Evolutionary conservation across 2,329 filamentous ascomycete genomes (phyloP).

Genomic region (Ophiostoma fasciatum): DNA sequence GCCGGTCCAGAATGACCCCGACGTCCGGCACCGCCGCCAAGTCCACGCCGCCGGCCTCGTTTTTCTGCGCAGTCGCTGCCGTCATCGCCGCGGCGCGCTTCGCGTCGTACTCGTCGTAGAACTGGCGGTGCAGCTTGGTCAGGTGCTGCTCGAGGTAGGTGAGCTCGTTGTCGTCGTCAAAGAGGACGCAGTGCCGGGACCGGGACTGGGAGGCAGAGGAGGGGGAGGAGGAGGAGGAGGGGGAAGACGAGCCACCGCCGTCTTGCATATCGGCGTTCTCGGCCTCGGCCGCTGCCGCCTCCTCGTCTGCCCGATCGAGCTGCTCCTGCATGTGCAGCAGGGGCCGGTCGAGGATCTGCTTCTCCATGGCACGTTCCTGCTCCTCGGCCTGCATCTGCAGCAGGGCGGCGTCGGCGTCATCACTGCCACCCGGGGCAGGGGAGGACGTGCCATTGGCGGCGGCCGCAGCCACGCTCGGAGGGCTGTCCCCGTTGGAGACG

Average conservation of each 20-base stretch:
- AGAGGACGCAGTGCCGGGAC: constrained; percentile 58
- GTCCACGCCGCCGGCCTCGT: constrained; percentile 27
- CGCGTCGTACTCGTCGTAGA: constrained; percentile 71
- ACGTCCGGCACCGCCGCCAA: constrained; percentile 48
- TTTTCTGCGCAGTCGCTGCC: too few relatives aligned
- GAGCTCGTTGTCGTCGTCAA: constrained; percentile 79
- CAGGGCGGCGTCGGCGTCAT: constrained; percentile 49
- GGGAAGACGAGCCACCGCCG: too few relatives aligned
- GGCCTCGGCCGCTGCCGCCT: constrained; percentile 31
- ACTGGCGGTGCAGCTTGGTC: constrained; percentile 57
- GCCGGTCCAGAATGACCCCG: constrained; percentile 63
- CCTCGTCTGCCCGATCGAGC: constrained; percentile 71
- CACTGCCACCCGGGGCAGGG: constrained; percentile 42
- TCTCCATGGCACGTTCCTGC: constrained; percentile 75
- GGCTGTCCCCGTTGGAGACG: constrained; percentile 1
- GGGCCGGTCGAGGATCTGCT: constrained; percentile 78
- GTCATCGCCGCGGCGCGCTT: constrained; percentile 20
- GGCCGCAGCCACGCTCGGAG: too few relatives aligned
- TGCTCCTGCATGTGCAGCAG: constrained; percentile 85
- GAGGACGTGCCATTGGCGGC: constrained; percentile 13
- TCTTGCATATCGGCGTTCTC: constrained; percentile 10
- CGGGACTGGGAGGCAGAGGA: constrained; percentile 10
- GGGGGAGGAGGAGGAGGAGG: constrained; percentile 1
- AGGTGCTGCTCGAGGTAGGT: constrained; percentile 62
- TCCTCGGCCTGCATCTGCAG: constrained; percentile 66